Percentiles rank a stretch among this genome's conserved stretches.
Evolutionary conservation across 306 rosid genomes (phyloP).

Genomic region (Cyclanthera cordifolia): DNA sequence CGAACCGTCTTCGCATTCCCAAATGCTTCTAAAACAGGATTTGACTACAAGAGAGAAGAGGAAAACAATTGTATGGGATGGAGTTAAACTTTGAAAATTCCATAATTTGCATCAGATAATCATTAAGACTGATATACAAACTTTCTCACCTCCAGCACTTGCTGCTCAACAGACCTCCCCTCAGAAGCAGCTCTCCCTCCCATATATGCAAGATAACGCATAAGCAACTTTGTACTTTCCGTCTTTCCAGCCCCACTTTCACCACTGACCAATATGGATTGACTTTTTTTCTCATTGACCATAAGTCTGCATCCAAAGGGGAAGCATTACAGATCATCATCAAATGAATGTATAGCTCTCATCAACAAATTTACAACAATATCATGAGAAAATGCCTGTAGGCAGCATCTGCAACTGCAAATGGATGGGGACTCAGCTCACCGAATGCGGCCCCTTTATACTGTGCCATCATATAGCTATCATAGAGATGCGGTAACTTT

Average conservation of each 20-base stretch:
- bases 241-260: constrained; percentile 99
- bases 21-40: constrained; percentile 99
- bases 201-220: constrained; percentile 99
- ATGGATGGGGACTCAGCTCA: constrained; percentile 99
- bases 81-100: neutral
- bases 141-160: constrained; percentile 81
- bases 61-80: neutral
- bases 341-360: constrained; percentile 20
- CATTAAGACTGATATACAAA: constrained; percentile 14
- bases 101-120: constrained; percentile 12
- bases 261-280: constrained; percentile 96
- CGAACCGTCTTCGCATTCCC: constrained; percentile 98
- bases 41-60: constrained; percentile 54
- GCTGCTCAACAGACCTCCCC: constrained; percentile 95
- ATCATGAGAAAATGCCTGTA: constrained; percentile 49
- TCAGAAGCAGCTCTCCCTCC: constrained; percentile 84
- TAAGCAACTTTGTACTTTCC: constrained; percentile 93
- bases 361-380: constrained; percentile 13
- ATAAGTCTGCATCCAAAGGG: constrained; percentile 65
- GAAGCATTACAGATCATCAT: constrained; percentile 5
- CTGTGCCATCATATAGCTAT: constrained; percentile 98
- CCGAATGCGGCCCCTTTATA: constrained; percentile 96
- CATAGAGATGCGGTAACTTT: constrained; percentile 86
- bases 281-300: constrained; percentile 86
- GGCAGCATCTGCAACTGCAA: constrained; percentile 98